phyloP scores from a whole-genome alignment of 2,329 filamentous ascomycete species.

The Pseudopyrenochaeta lycopersici region DNA sequence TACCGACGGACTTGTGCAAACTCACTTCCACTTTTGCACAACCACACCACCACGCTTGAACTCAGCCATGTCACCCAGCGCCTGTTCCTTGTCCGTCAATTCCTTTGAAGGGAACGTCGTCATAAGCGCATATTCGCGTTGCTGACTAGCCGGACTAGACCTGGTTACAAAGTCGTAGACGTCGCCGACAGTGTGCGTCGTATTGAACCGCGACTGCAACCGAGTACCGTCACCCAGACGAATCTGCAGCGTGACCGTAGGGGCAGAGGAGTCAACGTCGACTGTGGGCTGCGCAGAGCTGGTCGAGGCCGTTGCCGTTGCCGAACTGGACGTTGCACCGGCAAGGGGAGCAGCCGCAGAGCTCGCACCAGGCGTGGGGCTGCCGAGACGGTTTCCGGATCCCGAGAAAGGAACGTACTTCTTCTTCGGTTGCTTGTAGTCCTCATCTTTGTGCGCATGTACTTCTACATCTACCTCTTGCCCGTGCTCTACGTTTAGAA shows the following conservation, averaged over 20 bases:
- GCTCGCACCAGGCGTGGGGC: conserved; percentile 73
- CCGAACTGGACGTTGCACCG: conserved; percentile 44
- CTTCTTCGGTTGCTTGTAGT: conserved; percentile 77
- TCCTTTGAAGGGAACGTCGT: conserved; percentile 88
- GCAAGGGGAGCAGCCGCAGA: conserved; percentile 44
- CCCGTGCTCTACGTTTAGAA: conserved; percentile 78
- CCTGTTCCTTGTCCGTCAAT: conserved; percentile 70
- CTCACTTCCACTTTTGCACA: conserved; percentile 63
- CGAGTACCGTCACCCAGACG: conserved; percentile 81
- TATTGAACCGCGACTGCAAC: conserved; percentile 83
- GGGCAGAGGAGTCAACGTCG: conserved; percentile 70
- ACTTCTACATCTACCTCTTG: conserved; percentile 83
- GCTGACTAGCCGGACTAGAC: conserved; percentile 66
- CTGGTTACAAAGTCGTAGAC: conserved; percentile 77
- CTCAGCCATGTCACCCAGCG: conserved; percentile 57
- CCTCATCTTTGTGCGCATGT: conserved; percentile 75
- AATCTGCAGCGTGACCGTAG: conserved; percentile 76
- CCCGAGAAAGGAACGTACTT: conserved; percentile 80
- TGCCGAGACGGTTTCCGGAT: conserved; percentile 76
- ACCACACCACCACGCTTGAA: conserved; percentile 64
- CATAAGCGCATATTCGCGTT: conserved; percentile 75
- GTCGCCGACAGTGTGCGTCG: conserved; percentile 78
- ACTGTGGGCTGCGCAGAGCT: conserved; percentile 55
- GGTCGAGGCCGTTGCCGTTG: conserved; percentile 33
- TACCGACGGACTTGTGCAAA: neutral